phyloP scores from a whole-genome alignment of 805 yeast genomes.

The Candida loeiensis region DNA sequence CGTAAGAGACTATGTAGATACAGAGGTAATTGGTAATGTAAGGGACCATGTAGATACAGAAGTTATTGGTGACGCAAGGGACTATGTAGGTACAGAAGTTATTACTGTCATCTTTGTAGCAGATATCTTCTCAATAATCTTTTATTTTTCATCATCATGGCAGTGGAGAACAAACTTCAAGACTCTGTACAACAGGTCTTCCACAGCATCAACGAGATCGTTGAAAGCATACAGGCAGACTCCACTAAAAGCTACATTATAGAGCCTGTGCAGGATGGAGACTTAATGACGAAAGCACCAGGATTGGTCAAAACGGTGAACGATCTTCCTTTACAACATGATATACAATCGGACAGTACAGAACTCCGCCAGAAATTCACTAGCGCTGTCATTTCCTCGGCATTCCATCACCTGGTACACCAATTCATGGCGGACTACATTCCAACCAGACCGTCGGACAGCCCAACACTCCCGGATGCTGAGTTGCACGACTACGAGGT shows the following conservation, averaged over 20 bases:
- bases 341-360: background rate
- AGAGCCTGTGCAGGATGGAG: background rate
- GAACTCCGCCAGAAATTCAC: conserved; percentile 19
- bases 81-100: no score
- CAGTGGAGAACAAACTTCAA: conserved; percentile 1
- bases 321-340: background rate
- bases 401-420: conserved; percentile 20
- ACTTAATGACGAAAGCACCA: background rate
- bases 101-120: background rate
- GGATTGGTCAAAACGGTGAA: conserved; percentile 11
- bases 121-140: background rate
- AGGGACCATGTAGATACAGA: no score
- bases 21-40: no score
- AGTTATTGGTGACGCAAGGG: no score
- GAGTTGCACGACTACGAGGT: conserved; percentile 8
- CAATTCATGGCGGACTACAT: background rate
- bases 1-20: no score
- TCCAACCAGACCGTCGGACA: background rate
- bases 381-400: conserved; percentile 19
- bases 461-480: conserved; percentile 4
- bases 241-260: background rate
- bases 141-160: background rate
- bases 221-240: background rate
- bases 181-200: background rate
- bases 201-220: background rate